Percentiles rank a stretch among this genome's conserved stretches.
Evolutionary conservation across 179 eudicot species (phyloP).

Genomic region (Silene coronaria): DNA sequence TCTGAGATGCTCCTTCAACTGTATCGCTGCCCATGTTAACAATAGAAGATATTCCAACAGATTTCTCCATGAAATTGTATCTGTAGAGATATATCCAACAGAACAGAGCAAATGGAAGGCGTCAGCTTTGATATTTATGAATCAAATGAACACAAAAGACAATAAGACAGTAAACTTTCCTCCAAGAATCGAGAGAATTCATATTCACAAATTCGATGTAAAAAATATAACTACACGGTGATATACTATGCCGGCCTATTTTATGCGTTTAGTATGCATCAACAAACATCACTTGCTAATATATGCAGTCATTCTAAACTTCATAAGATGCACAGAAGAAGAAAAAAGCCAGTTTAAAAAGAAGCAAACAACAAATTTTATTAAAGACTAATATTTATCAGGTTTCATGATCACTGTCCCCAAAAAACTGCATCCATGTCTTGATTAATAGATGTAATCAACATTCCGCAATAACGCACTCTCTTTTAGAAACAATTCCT

Average conservation of each 20-base stretch:
- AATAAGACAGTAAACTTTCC: background rate
- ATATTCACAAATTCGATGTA: too few relatives aligned
- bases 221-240: background rate
- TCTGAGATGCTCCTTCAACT: slow-evolving; percentile 46
- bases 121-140: background rate
- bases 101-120: slow-evolving; percentile 5
- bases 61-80: slow-evolving; percentile 81
- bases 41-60: slow-evolving; percentile 73
- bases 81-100: slow-evolving; percentile 35
- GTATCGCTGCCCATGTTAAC: slow-evolving; percentile 46
- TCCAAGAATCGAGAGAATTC: background rate
- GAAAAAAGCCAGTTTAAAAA: background rate
- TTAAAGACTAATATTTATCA: background rate
- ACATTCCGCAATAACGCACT: background rate
- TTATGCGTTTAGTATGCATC: background rate
- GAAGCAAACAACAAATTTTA: too few relatives aligned
- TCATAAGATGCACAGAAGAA: background rate
- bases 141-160: background rate
- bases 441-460: background rate
- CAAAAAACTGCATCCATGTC: background rate
- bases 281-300: background rate
- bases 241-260: background rate
- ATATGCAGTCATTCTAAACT: background rate
- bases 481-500: background rate
- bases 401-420: background rate